Base-by-base conservation (phyloP, 2,329 filamentous ascomycete species). In the Arthroderma sp. region DNA sequence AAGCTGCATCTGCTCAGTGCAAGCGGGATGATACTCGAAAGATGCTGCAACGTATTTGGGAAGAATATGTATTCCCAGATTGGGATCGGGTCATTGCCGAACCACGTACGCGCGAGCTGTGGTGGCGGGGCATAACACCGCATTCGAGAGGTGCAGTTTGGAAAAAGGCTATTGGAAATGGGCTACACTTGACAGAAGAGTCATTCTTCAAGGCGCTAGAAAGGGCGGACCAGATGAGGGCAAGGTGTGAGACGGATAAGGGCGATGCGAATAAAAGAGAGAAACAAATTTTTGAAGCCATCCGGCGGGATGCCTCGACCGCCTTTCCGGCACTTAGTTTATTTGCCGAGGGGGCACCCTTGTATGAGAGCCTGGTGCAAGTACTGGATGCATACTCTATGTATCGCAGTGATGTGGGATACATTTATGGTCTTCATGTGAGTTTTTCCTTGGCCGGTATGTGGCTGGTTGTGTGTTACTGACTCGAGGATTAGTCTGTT, bases 371-470 rank as follows among this genome's bases (percentile, higher is more conserved):
- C 9, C 64, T 81, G 22, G 63, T 74, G 27, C 69, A 80, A 54
- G 70, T 81, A 6, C 68, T 78, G 48, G 69, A 77, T 51, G 77
- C 77, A 29, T 80, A 80, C 57, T 71, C 73, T 6, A 74, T 76
- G 65, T 81, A 81, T 58, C 73, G 77, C 49, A 72, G 71, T 41
- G 77, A 80, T 52, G 72, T 80, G 34, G 74, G 76, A 43, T 78
- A 77, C 50, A 68, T 74, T 43, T 69, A 71, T 51, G 75, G 75
- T 45, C 72, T 77, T 47, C 77, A 79, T 53, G 66, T 72, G 52
- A 58, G 69, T 58, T 30, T 11, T 40, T 40, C 29, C 15, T 3
- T 22, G 15, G 3, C 15, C 15, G 15, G 15, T 36, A 31, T 22
- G 15, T 22, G 15, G 15, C 15, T 22, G 15, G 15, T 22, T 22